Base-by-base conservation (phyloP, 345 rosid species). In the Gossypium ekmanianum region DNA sequence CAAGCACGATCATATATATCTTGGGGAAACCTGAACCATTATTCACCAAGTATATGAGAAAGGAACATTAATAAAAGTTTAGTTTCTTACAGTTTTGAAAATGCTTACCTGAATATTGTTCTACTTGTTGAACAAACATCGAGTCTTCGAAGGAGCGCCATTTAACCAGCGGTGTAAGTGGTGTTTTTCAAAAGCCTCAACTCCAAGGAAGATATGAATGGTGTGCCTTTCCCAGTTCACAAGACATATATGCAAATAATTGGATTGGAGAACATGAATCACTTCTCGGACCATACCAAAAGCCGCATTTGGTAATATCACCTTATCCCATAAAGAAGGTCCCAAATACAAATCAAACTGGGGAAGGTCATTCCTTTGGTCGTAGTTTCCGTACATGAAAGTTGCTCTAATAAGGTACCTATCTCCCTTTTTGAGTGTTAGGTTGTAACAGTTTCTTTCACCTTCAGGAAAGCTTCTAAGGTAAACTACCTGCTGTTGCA, bases 361-460 rank as follows among this genome's bases (percentile, higher is more conserved):
- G 0, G 86, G 91, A 2, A 77, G 39, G n/a, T 44, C 50, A 2
- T 76, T 75, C 4, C 56, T 17, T 11, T 29, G 74, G 54, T 91
- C 90, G 10, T 89, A 91, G 74, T 89, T 83, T 26, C 89, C 92
- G 9, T 91, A 85, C 81, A 80, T 61, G 75, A 85, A 89, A 14
- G 70, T 68, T 0, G 89, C 80, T 75, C 93, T 79, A 61, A 91
- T 78, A 73, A 89, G 41, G 70, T 89, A 89, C 34, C 70, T 81
- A 43, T 56, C 50, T 2, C 77, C 83, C 65, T 47, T 78, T 48
- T 71, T 80, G 0, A 77, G 81, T 65, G 64, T 65, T 0, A 80
- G 54, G 11, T 24, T 79, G 74, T 78, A 85, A 61, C 87, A 85
- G 61, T 85, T 85, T 64, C 81, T 41, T 48, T 26, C 74, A 11